Base-by-base conservation (phyloP, 2,329 filamentous ascomycete genomes). In the Aspergillus vadensis region DNA sequence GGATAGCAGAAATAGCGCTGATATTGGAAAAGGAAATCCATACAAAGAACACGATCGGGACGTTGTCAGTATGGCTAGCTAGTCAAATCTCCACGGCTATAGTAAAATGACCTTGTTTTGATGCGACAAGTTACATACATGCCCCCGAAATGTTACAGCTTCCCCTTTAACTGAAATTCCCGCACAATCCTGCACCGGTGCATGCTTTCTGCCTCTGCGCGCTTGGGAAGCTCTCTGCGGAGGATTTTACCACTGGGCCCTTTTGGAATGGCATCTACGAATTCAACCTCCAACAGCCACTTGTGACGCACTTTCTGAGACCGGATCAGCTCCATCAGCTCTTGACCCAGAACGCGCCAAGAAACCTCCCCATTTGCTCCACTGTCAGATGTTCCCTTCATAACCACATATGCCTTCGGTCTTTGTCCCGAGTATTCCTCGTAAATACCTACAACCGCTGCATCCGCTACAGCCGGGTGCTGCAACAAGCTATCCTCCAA, bases 401-500 rank as follows among this genome's bases (percentile, higher is more conserved):
- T 69, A 9, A 86, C 83, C 0, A 87, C 77, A 67, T 81, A 88
- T 0, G 85, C 85, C 70, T 85, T 84, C 0, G 85, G 85, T 23
- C 79, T 72, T 67, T 88, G 84, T 0, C 84, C 84, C 0, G 83
- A 78, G 54, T 83, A 64, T 1, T 63, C 65, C 51, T 71, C 69
- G 2, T 65, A 23, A 9, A 71, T 61, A 1, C 57, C 50, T 2
- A 63, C 82, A 4, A 87, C 83, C 0, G 86, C 86, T 1, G 78
- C 81, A 67, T 88, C 86, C 43, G 83, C 82, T 0, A 89, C 82
- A 14, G 78, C 78, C 0, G 74, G 68, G 62, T 88, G 85, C 0
- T 85, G 82, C 1, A 88, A 79, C n/a, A 89, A 72, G 2, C 85
- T 68, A 64, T 88, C 85, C 67, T 89, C 86, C 0, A 89, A 77